A percentile compares a stretch with the other conserved stretches of the same genome.
Conservation (phyloP, 805 yeast species). For the Ogataea ramenticola region DNA sequence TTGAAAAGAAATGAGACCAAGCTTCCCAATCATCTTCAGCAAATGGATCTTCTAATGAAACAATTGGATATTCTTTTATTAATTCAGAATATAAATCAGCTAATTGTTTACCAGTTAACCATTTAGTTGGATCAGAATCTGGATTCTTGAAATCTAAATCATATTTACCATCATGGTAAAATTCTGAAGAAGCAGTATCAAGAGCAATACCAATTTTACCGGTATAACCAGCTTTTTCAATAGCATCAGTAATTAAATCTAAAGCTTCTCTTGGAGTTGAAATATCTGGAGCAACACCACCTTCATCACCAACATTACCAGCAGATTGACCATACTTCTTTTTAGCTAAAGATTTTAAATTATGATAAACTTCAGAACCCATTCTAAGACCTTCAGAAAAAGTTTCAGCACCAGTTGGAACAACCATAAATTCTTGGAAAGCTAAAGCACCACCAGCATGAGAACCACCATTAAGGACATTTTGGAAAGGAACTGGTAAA, state of each 20-base stretch:
- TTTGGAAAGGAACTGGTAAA: constrained; percentile 98
- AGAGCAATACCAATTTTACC: constrained; percentile 89
- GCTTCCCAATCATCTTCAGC: constrained; percentile 99
- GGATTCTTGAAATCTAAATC: constrained; percentile 99
- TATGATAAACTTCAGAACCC: constrained; percentile 97
- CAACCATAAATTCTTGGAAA: constrained; percentile 99
- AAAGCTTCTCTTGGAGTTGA: constrained; percentile 94
- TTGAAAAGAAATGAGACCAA: constrained; percentile 83
- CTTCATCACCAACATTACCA: constrained; percentile 99
- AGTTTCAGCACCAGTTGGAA: constrained; percentile 83
- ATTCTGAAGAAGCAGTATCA: constrained; percentile 97
- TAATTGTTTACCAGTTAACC: constrained; percentile 85
- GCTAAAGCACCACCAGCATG: constrained; percentile 99
- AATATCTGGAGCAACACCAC: constrained; percentile 99
- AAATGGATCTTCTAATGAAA: constrained; percentile 97
- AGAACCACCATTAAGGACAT: constrained; percentile 98
- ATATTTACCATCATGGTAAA: constrained; percentile 94
- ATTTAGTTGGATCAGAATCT: constrained; percentile 79
- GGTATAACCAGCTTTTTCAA: constrained; percentile 90
- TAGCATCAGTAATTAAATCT: constrained; percentile 86
- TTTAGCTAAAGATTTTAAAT: constrained; percentile 86
- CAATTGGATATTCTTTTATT: constrained; percentile 90
- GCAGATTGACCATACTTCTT: constrained; percentile 96
- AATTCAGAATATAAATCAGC: constrained; percentile 77
- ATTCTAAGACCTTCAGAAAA: constrained; percentile 95